These are phyloP conservation scores for Bipolaris oryzae DNA, from an alignment of 2,329 filamentous ascomycete species.

Conservation along the genomic window DNA sequence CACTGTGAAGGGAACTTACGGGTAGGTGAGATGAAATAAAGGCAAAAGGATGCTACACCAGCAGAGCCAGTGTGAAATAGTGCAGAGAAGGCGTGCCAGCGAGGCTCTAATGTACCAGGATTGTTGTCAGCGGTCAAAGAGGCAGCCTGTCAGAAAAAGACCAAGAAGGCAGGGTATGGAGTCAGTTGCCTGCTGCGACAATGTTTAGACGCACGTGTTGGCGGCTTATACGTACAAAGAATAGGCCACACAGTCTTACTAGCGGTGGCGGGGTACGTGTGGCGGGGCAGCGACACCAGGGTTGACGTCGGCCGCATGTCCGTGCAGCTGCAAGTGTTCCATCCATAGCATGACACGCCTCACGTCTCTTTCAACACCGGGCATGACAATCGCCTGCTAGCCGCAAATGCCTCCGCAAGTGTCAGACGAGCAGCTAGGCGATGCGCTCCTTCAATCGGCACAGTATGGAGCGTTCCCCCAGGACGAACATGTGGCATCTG, in stretches of 20 bases:
- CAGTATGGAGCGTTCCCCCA: slow-evolving; percentile 62
- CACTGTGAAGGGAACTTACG: neutral
- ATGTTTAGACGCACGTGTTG: slow-evolving; percentile 2
- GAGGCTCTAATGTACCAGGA: neutral
- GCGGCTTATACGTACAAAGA: neutral
- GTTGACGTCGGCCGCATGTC: slow-evolving; percentile 15
- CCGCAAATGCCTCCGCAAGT: slow-evolving; percentile 37
- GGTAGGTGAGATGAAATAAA: neutral
- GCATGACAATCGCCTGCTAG: slow-evolving; percentile 24
- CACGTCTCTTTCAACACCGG: slow-evolving; percentile 4
- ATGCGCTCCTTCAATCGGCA: slow-evolving; percentile 69
- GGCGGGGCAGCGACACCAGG: slow-evolving; percentile 22
- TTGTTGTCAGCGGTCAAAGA: neutral
- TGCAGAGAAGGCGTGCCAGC: neutral
- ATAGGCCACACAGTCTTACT: slow-evolving; percentile 1
- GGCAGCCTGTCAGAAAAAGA: neutral
- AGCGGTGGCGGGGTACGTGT: slow-evolving; percentile 28
- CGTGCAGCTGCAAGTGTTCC: slow-evolving; percentile 10
- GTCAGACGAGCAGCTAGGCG: slow-evolving; percentile 54
- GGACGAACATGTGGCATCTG: slow-evolving; percentile 60
- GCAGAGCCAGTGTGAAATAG: neutral
- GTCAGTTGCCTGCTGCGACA: neutral
- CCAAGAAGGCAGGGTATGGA: neutral
- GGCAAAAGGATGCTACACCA: slow-evolving; percentile 1
- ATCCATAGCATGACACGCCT: neutral